Evolutionary conservation across 75 land plant species (phyloP), one percentile per base, ranked within the genome.

Genomic region (Selaginella moellendorffii): DNA sequence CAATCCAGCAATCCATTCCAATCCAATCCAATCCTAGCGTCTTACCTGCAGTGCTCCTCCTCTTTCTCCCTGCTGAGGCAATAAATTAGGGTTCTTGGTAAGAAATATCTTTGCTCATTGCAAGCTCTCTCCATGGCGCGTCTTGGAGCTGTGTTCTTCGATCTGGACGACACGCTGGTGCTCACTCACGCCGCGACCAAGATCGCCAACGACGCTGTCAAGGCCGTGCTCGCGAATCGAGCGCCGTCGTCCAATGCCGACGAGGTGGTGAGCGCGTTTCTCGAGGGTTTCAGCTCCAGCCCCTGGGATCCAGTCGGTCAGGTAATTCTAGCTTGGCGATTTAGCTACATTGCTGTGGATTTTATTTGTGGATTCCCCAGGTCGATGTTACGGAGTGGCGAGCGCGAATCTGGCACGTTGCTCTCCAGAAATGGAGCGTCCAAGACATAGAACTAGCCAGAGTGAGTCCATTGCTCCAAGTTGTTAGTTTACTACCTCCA

Each of bases 361-460:
- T n/a, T n/a, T n/a, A n/a, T n/a, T n/a, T n/a, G n/a, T n/a, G n/a
- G n/a, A n/a, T n/a, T 63, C 30, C 29, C 9, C 54, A 78, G 73
- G 71, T 78, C 54, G 80, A 78, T 24, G 80, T 78, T 25, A 75
- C 65, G 12, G 73, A 78, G 62, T 78, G 80, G 78, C 69, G 80
- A 36, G 72, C 78, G 29, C 63, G 73, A 24, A 54, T 78, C 10
- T 78, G 80, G 80, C 29, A 52, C 19, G 65, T 53, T 28, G 80
- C 64, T 52, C 72, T 77, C 23, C 28, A 74, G 42, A 30, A 31
- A 23, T 75, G 72, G 54, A 70, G 71, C 20, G 60, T 77, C 8
- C 54, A 61, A 2, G 72, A 77, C 53, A 68, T 73, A 64, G 53
- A 54, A 28, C 65, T 77, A 52, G 79, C 79, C 26, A 73, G 76